These are phyloP conservation scores for Ustilago tritici DNA, from an alignment of 1,284 basidiomycete species.

Conservation along the genomic window DNA sequence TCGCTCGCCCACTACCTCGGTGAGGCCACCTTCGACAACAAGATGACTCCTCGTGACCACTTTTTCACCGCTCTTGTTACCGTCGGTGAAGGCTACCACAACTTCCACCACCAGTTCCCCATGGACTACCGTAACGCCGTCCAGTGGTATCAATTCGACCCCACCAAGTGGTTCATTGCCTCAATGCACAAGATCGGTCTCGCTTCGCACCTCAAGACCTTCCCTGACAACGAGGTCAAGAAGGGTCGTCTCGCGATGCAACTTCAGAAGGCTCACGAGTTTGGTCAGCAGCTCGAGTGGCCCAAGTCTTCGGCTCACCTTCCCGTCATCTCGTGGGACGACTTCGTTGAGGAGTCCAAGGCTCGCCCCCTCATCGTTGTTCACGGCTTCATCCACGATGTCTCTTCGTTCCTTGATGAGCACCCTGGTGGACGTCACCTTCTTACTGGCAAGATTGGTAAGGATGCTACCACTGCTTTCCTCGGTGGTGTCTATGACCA, in stretches of 20 bases:
- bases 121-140: constrained; percentile 69
- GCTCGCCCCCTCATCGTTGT: constrained; percentile 64
- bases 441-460: constrained; percentile 63
- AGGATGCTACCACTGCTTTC: constrained; percentile 68
- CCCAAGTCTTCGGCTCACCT: constrained; percentile 63
- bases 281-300: constrained; percentile 55
- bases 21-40: constrained; percentile 68
- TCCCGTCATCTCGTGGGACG: constrained; percentile 69
- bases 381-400: constrained; percentile 67
- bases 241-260: constrained; percentile 68
- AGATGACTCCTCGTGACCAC: constrained; percentile 69
- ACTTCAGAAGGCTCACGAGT: constrained; percentile 60
- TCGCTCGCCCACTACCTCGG: constrained; percentile 69
- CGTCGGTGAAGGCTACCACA: constrained; percentile 69
- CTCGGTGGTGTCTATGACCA: constrained; percentile 68
- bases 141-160: constrained; percentile 69
- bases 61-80: constrained; percentile 67
- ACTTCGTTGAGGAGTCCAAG: constrained; percentile 67
- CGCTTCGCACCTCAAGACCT: constrained; percentile 66
- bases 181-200: constrained; percentile 61
- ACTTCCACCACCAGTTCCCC: constrained; percentile 70
- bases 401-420: constrained; percentile 65
- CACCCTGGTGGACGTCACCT: constrained; percentile 68
- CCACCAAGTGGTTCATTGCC: constrained; percentile 69
- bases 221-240: constrained; percentile 69